These are phyloP conservation scores for Eurotiales sp. DNA, from an alignment of 2,329 filamentous ascomycete species.

Conservation along the genomic window DNA sequence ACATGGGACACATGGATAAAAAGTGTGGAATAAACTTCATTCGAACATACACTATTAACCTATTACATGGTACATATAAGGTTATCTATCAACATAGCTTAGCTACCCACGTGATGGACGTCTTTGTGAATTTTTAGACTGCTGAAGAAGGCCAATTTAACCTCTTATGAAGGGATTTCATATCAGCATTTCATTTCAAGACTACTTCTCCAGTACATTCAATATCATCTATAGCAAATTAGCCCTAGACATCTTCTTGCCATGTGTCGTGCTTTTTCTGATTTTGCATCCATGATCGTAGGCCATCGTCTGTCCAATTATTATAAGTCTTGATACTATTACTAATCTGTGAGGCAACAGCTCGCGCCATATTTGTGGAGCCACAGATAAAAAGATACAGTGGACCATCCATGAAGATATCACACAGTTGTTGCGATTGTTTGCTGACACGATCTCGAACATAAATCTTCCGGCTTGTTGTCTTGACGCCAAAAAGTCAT, in stretches of 20 bases:
- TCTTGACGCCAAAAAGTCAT: neutral
- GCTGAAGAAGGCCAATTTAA: no score
- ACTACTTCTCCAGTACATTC: no score
- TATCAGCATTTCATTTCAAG: no score
- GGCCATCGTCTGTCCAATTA: neutral
- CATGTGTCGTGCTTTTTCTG: neutral
- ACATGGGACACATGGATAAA: no score
- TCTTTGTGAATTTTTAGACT: no score
- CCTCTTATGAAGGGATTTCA: no score
- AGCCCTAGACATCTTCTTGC: conserved; percentile 10
- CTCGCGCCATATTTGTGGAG: conserved; percentile 1
- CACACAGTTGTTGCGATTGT: neutral
- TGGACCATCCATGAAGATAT: neutral
- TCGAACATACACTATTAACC: no score
- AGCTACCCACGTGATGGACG: no score
- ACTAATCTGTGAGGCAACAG: neutral
- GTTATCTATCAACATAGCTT: no score
- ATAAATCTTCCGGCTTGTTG: neutral
- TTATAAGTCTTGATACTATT: neutral
- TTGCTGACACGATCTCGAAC: conserved; percentile 2
- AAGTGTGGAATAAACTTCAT: no score
- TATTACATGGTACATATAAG: no score
- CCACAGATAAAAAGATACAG: conserved; percentile 6
- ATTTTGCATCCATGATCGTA: neutral
- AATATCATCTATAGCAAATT: no score